Base-by-base conservation (phyloP, 139 green algal genomes). In the Choricystis sp. region DNA sequence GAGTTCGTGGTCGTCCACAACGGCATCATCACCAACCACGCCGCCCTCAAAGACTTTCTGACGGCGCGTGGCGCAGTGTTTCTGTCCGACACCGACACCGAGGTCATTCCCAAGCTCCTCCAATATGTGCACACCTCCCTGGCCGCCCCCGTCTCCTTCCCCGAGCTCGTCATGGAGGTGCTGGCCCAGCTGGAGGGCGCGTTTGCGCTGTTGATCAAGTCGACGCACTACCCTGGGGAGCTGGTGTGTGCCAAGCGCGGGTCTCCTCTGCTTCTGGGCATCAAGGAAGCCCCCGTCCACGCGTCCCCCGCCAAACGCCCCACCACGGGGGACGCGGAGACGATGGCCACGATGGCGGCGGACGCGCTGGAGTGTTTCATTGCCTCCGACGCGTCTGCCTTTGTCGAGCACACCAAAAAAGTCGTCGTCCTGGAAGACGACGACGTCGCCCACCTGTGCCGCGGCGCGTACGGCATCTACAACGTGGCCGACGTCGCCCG, bases 11-110 rank as follows among this genome's bases (percentile, higher is more conserved):
- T 99, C 9, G 94, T 99, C 29, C 94, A 99, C 85, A 99, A 99
- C 68, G 93, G 93, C 57, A 99, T 98, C 77, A 97, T 99, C 83
- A 99, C 94, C 31, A 99, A 98, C 83, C 96, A 92, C 79, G 77
- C 84, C 61, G 75, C 86, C 25, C 76, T 96, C 0, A 90, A 90
- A 57, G 81, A 89, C 29, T 95, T 94, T 69, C 72, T 96, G 78
- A 79, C 88, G 64, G 16, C 30, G 24, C 22, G 26, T 40, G 73
- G 96, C 21, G 66, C 23, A 1, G 9, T 16, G 9, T 99, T 99
- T 70, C 79, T 87, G 63, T 87, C 83, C 2, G 94, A 99, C 21
- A 99, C 94, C 29, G 94, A 99, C 80, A 99, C 94, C 14, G 94
- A 99, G 75, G 92, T 98, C 63, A 95, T 99, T 59, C 88, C 91